Percentiles rank a stretch among this genome's conserved stretches.
Conservation (phyloP, 169 alveolate species). For the Plasmodium ovale region DNA sequence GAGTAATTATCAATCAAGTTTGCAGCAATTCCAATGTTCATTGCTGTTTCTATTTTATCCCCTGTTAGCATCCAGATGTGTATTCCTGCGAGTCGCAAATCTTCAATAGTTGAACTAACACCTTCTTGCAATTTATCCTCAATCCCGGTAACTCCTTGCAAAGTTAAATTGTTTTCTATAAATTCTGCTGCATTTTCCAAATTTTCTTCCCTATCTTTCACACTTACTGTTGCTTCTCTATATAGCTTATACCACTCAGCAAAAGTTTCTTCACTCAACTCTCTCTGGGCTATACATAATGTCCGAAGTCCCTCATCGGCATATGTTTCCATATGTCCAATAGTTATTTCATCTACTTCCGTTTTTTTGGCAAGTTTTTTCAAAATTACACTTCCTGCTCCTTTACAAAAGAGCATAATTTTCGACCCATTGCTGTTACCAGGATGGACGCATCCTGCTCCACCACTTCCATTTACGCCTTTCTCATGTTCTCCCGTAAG, state of each 20-base stretch:
- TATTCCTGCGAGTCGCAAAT: constrained; percentile 95
- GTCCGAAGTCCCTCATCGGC: constrained; percentile 92
- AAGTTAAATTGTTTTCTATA: constrained; percentile 92
- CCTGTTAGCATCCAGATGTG: constrained; percentile 99
- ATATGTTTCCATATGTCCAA: constrained; percentile 84
- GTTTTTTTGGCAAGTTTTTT: constrained; percentile 79
- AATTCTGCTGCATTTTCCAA: constrained; percentile 87
- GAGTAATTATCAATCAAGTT: constrained; percentile 81
- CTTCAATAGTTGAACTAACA: constrained; percentile 96
- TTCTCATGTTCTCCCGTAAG: not conserved
- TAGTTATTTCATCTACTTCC: constrained; percentile 79
- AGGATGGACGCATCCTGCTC: no score
- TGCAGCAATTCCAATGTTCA: constrained; percentile 93
- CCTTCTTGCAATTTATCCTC: constrained; percentile 97
- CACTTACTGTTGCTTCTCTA: constrained; percentile 78
- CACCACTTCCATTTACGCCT: constrained; percentile 1
- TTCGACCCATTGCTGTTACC: not conserved
- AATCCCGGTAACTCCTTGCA: constrained; percentile 97
- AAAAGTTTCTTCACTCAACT: constrained; percentile 86
- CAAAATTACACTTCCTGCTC: constrained; percentile 94
- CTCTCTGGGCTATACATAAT: constrained; percentile 93
- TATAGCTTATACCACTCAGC: constrained; percentile 83
- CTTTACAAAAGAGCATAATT: constrained; percentile 90
- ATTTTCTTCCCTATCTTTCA: constrained; percentile 84
- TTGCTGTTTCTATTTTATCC: constrained; percentile 97